Evolutionary conservation across 1,284 basidiomycete genomes (phyloP).

Genomic region (Moniliella sp.): DNA sequence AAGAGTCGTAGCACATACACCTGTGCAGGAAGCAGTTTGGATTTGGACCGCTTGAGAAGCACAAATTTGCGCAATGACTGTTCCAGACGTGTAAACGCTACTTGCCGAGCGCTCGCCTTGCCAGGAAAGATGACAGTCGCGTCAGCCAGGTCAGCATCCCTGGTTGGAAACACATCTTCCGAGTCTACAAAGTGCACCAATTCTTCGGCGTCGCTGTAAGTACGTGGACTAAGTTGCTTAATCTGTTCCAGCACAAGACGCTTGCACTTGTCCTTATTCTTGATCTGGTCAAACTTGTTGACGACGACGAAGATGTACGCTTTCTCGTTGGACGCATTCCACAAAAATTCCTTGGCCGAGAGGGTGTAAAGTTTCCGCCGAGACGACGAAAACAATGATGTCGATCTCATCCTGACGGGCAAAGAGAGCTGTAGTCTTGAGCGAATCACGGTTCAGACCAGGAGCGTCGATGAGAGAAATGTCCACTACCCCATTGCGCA

Average conservation of each 20-base stretch:
- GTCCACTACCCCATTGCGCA: constrained; percentile 80
- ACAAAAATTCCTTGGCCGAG: constrained; percentile 81
- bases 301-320: constrained; percentile 95
- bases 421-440: constrained; percentile 88
- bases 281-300: constrained; percentile 90
- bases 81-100: constrained; percentile 70
- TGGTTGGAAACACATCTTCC: constrained; percentile 30
- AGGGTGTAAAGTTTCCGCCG: constrained; percentile 95
- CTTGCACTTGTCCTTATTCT: constrained; percentile 84
- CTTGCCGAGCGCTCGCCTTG: too few species aligned
- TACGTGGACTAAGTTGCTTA: constrained; percentile 68
- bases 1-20: constrained; percentile 77
- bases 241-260: constrained; percentile 80
- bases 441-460: constrained; percentile 79
- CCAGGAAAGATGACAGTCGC: too few species aligned
- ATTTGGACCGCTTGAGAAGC: constrained; percentile 76
- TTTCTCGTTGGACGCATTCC: constrained; percentile 83
- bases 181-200: constrained; percentile 98
- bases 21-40: constrained; percentile 81
- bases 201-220: constrained; percentile 71
- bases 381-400: constrained; percentile 92
- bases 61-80: constrained; percentile 83
- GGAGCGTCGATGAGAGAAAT: constrained; percentile 97
- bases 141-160: too few species aligned
- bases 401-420: constrained; percentile 94